Evolutionary conservation across 805 yeast genomes (phyloP), one percentile per base, ranked within the genome.

Genomic region (Ascoidea rubescens): DNA sequence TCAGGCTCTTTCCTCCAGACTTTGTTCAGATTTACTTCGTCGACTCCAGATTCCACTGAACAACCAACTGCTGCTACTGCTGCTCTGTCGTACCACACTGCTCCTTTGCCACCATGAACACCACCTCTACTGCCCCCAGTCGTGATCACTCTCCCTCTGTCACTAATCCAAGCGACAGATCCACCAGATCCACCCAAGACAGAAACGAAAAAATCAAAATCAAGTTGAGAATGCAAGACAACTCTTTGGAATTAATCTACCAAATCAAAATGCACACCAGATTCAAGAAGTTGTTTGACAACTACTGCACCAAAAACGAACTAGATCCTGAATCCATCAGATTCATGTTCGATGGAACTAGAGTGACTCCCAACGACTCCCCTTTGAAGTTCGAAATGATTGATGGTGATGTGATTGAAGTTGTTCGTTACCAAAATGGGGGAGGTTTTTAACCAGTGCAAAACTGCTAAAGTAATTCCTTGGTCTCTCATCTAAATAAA

Each of bases 231-330:
- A 53, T 53, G 56, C 45, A 46, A 14, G 56, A 53, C 21, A 44
- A 52, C 30, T 51, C 56, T 5, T 47, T 49, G 6, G 56, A 53
- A 44, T 49, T 53, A 44, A 46, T 53, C 32, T 53, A 53, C 32
- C 49, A 49, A n/a, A 50, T 53, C n/a, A 53, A 51, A 45, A 43
- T 31, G 17, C 44, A 48, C 14, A 49, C 56, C 4, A 47, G 45
- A 2, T 48, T 53, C 8, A 46, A 45, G 31, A 51, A 52, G 45
- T 46, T 53, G 12, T 53, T 53, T 42, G 53, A 53, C 21, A 53
- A 51, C 45, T 53, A 51, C 14, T 53, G 56, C 47, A 45, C 45
- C 21, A 53, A 53, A 53, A 50, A 51, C 31, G 52, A 53, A 31
- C 31, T 53, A 21, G 52, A 53, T 28, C 21, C 47, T 2, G 45